Conservation (phyloP, 352 stramenopile genomes). For the Phytophthora melonis region DNA sequence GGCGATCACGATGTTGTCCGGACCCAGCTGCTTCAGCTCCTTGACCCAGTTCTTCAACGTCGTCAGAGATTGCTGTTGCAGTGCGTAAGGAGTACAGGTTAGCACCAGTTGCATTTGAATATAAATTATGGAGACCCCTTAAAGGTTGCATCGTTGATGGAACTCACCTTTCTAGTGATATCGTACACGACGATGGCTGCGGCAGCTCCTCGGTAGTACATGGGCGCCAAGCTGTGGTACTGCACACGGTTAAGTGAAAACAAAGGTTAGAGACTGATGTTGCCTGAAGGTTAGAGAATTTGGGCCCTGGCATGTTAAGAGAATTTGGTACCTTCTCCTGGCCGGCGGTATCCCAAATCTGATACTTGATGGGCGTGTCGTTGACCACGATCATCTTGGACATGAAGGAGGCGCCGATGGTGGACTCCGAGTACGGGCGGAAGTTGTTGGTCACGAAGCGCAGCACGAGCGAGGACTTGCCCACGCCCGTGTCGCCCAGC, state of each 20-base stretch:
- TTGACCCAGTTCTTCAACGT: slow-evolving; percentile 97
- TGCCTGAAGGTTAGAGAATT: slow-evolving; percentile 2
- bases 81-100: background rate
- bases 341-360: slow-evolving; percentile 99
- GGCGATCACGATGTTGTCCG: slow-evolving; percentile 95
- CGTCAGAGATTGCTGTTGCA: slow-evolving; percentile 86
- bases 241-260: slow-evolving; percentile 26
- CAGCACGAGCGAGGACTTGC: slow-evolving; percentile 97
- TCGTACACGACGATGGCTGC: slow-evolving; percentile 98
- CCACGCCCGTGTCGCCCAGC: slow-evolving; percentile 94
- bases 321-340: slow-evolving; percentile 89
- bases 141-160: background rate
- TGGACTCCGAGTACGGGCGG: slow-evolving; percentile 95
- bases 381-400: slow-evolving; percentile 96
- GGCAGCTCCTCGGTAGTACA: slow-evolving; percentile 99
- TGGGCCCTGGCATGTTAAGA: background rate
- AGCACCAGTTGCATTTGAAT: background rate
- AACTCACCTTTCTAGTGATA: slow-evolving; percentile 93
- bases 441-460: slow-evolving; percentile 98
- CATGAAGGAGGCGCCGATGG: slow-evolving; percentile 98
- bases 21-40: slow-evolving; percentile 92
- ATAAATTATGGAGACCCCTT: background rate
- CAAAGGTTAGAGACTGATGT: slow-evolving; percentile 8
- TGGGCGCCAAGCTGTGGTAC: slow-evolving; percentile 97
- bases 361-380: slow-evolving; percentile 94